These are phyloP conservation scores for Stemphylium vesicarium DNA, from an alignment of 2,329 filamentous ascomycete species.

Conservation along the genomic window DNA sequence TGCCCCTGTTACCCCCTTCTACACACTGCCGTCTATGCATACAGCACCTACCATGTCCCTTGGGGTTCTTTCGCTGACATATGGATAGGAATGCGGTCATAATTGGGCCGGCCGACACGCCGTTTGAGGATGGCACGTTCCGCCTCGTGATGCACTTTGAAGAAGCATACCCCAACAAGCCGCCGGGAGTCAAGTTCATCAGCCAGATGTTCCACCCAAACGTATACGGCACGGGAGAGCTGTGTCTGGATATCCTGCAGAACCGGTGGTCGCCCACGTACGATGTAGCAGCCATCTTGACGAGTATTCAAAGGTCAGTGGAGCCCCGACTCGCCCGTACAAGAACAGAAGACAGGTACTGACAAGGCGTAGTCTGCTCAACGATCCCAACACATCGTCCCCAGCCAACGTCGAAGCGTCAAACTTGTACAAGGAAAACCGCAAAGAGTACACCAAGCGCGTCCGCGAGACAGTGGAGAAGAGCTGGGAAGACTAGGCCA, in stretches of 20 bases:
- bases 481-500: slow-evolving; percentile 87
- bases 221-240: slow-evolving; percentile 94
- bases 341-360: slow-evolving; percentile 13
- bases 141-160: slow-evolving; percentile 98
- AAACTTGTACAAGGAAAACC: slow-evolving; percentile 97
- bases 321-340: not conserved
- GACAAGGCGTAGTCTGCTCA: slow-evolving; percentile 72
- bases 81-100: slow-evolving; percentile 90
- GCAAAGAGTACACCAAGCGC: slow-evolving; percentile 93
- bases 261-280: slow-evolving; percentile 99
- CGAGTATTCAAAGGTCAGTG: slow-evolving; percentile 90
- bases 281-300: slow-evolving; percentile 95
- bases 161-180: slow-evolving; percentile 98
- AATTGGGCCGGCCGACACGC: slow-evolving; percentile 94
- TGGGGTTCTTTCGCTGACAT: slow-evolving; percentile 32
- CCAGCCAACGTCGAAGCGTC: slow-evolving; percentile 98
- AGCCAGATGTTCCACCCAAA: slow-evolving; percentile 99
- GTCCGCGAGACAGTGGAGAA: slow-evolving; percentile 98
- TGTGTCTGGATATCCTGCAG: slow-evolving; percentile 95
- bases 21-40: not conserved
- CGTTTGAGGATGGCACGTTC: slow-evolving; percentile 98
- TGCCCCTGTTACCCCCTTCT: not conserved
- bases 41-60: not conserved
- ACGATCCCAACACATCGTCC: slow-evolving; percentile 98
- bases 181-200: slow-evolving; percentile 97